phyloP scores from a whole-genome alignment of 208 protist genomes.

The Trypanosoma congolense region DNA sequence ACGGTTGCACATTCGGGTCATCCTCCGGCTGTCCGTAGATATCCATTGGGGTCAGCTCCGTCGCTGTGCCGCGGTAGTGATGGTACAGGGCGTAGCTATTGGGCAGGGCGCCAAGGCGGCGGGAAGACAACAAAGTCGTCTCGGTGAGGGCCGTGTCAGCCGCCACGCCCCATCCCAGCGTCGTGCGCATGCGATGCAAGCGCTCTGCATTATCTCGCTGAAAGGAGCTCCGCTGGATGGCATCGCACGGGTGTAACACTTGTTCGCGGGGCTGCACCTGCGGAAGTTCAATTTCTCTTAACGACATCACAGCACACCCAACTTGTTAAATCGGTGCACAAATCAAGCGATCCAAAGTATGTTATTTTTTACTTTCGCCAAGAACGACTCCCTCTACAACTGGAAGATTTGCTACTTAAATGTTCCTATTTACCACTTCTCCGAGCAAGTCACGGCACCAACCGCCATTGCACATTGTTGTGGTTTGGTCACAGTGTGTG shows the following conservation, averaged over 20 bases:
- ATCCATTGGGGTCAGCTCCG: constrained; percentile 54
- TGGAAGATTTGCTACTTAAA: no score
- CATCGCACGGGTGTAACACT: constrained; percentile 82
- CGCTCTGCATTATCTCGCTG: constrained; percentile 74
- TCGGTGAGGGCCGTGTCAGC: constrained; percentile 70
- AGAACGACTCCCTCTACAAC: no score
- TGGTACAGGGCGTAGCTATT: constrained; percentile 78
- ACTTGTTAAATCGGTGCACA: no score
- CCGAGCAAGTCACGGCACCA: no score
- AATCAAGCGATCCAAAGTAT: no score
- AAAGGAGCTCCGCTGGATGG: constrained; percentile 66
- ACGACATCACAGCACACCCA: no score
- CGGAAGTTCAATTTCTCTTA: constrained; percentile 51
- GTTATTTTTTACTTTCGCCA: no score
- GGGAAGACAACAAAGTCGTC: constrained; percentile 59
- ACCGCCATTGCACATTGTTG: no score
- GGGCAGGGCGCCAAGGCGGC: constrained; percentile 66
- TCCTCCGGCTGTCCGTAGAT: constrained; percentile 79
- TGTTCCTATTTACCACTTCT: no score
- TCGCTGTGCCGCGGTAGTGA: constrained; percentile 72
- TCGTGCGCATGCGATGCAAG: constrained; percentile 79
- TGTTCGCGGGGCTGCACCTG: constrained; percentile 34
- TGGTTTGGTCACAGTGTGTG: no score
- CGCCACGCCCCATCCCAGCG: constrained; percentile 68
- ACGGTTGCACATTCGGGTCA: constrained; percentile 82